Evolutionary conservation across 352 stramenopile species (phyloP), one percentile per base, ranked within the genome.

Genomic region (Thraustotheca clavata): DNA sequence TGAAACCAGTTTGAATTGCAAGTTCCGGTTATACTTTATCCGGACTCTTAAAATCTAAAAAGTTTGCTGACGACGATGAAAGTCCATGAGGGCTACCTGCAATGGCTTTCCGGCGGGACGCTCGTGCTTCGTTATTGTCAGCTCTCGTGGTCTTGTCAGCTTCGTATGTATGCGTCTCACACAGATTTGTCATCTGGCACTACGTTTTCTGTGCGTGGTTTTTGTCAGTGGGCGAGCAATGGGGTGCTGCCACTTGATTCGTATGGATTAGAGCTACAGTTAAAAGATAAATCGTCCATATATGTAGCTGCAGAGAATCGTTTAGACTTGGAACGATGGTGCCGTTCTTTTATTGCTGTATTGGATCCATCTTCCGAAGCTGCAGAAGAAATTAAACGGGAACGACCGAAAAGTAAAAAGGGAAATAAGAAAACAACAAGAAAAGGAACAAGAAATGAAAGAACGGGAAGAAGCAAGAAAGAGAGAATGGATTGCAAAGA

Each of bases 301-400:
- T 77, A 76, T 49, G 57, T 93, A 46, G 80, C 79, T 16, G 82
- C 84, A 4, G 86, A 87, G 39, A 93, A 93, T 71, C 84, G 84
- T 43, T 63, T 91, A 38, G 84, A 93, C 67, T 60, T 90, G 3
- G 83, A 91, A 26, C 87, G 89, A 49, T 93, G 84, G 84, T 89
- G 80, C 67, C 80, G 80, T 36, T 82, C 72, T 0, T 81, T 91
- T 41, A 59, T 88, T 38, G 83, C 84, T 0, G 84, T 89, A 66
- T 62, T 93, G 60, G 82, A 93, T 36, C 80, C 80, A 16, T 67
- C 76, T 8, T 87, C 78, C 59, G 78, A 73, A 2, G 69, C 75
- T 0, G 80, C 72, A 0, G 74, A 86, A n/a, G 80, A 89, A 35
- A 75, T 87, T 5, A 71, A 73, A 20, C 67, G 76, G 1, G 78